Conservation (phyloP, 306 rosid species). For the Lithocarpus polystachyus region DNA sequence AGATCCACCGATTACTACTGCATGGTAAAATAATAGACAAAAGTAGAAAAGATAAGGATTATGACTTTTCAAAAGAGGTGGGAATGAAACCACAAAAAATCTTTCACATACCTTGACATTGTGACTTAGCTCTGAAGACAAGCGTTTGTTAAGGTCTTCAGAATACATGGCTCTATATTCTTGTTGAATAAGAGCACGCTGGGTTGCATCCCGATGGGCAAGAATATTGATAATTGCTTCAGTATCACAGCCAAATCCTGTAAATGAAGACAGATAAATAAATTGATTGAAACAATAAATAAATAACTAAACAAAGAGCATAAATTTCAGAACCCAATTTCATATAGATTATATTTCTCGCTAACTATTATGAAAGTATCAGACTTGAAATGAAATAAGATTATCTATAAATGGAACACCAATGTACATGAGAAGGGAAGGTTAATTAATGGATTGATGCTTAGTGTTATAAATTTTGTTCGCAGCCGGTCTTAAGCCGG, state of each 20-base stretch:
- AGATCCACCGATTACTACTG: not conserved
- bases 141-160: conserved; percentile 36
- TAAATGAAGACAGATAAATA: not conserved
- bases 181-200: conserved; percentile 37
- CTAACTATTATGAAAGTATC: not conserved
- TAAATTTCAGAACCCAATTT: not conserved
- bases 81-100: not conserved
- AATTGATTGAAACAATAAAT: not conserved
- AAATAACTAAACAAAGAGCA: not conserved
- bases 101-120: conserved; percentile 27
- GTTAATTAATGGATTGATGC: not conserved
- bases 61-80: not conserved
- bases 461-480: not conserved
- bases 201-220: conserved; percentile 37
- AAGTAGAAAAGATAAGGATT: not conserved
- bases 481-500: no score
- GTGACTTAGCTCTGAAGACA: conserved; percentile 38
- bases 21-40: not conserved
- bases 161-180: conserved; percentile 30
- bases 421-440: not conserved
- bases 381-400: not conserved
- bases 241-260: conserved; percentile 46
- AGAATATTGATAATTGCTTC: conserved; percentile 41
- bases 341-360: not conserved
- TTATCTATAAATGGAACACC: not conserved